Percentiles rank a stretch among this genome's conserved stretches.
Conservation (phyloP, 2,329 filamentous ascomycete species). For the Paracoccidioides lutzii region DNA sequence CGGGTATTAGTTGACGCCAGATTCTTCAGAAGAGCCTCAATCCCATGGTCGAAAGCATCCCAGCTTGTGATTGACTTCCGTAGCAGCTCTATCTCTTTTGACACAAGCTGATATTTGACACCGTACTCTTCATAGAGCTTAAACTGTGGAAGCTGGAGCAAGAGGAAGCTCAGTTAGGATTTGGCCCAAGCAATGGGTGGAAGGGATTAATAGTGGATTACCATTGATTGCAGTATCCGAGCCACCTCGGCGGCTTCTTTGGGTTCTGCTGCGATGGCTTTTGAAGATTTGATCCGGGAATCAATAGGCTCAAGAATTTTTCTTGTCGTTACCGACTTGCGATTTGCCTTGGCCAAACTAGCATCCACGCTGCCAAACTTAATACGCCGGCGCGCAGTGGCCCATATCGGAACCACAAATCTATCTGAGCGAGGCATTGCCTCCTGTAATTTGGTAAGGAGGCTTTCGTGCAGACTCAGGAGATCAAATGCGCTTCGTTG, state of each 20-base stretch:
- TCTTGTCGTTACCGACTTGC: constrained; percentile 7
- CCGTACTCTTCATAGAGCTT: constrained; percentile 86
- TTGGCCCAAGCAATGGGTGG: no score
- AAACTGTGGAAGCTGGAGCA: constrained; percentile 59
- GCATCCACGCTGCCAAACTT: constrained; percentile 38
- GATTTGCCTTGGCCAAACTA: constrained; percentile 2
- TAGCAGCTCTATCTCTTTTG: constrained; percentile 58
- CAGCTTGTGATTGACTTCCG: constrained; percentile 59
- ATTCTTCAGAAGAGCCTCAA: constrained; percentile 69
- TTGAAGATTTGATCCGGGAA: constrained; percentile 22
- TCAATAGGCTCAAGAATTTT: constrained; percentile 20
- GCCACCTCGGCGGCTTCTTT: constrained; percentile 42
- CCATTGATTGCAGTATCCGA: constrained; percentile 40
- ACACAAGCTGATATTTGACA: constrained; percentile 76
- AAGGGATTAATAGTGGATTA: constrained; percentile 17
- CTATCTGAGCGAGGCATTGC: constrained; percentile 41
- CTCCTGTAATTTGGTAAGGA: constrained; percentile 61
- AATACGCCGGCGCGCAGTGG: constrained; percentile 27
- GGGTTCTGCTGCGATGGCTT: constrained; percentile 38
- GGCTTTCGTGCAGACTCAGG: constrained; percentile 67
- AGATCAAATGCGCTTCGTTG: constrained; percentile 70
- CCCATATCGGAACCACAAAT: constrained; percentile 9
- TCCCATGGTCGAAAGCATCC: constrained; percentile 68
- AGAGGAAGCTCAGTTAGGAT: constrained; percentile 35
- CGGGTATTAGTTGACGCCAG: constrained; percentile 56